A percentile compares a stretch with the other conserved stretches of the same genome.
phyloP scores from a whole-genome alignment of 2,329 filamentous ascomycete species.

The Ceratocystiopsis brevicomis region DNA sequence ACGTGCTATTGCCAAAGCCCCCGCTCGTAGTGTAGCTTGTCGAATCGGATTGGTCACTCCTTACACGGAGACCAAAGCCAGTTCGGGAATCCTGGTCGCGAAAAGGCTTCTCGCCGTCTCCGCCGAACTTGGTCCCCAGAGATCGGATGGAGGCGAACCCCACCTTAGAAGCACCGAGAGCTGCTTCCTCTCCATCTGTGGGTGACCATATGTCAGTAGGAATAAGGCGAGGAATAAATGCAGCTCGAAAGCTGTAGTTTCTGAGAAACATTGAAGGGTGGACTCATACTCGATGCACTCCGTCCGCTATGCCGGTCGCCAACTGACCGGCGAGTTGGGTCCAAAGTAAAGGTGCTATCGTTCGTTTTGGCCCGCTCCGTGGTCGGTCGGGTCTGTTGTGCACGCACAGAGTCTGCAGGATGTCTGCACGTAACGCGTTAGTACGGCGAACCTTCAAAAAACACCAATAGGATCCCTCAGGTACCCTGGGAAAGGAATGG shows the following conservation, averaged over 20 bases:
- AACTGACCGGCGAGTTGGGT: conserved; percentile 31
- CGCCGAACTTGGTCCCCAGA: conserved; percentile 18
- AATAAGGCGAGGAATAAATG: conserved; percentile 4
- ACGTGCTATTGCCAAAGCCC: conserved; percentile 21
- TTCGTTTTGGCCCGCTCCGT: conserved; percentile 23
- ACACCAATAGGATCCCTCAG: too few species aligned
- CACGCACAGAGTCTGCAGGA: conserved; percentile 1
- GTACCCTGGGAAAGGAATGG: not conserved
- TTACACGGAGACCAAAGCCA: conserved; percentile 39
- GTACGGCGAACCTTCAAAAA: too few species aligned
- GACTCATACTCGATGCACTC: conserved; percentile 33
- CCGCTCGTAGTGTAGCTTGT: conserved; percentile 25
- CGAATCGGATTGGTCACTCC: conserved; percentile 13
- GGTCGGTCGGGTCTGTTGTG: conserved; percentile 24
- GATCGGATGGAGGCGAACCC: conserved; percentile 43
- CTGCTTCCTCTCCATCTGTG: conserved; percentile 56
- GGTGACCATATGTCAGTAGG: conserved; percentile 4
- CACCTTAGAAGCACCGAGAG: conserved; percentile 69
- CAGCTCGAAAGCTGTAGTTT: too few species aligned
- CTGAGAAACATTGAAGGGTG: not conserved
- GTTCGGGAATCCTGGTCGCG: conserved; percentile 35
- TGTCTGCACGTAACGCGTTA: conserved; percentile 1
- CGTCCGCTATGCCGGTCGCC: conserved; percentile 36
- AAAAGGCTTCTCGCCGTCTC: conserved; percentile 32
- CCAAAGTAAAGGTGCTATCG: conserved; percentile 26